Evolutionary conservation across 1,139 yeast genomes (phyloP), one percentile per base, ranked within the genome.

Genomic region (Protomyces lactucae-debilis): DNA sequence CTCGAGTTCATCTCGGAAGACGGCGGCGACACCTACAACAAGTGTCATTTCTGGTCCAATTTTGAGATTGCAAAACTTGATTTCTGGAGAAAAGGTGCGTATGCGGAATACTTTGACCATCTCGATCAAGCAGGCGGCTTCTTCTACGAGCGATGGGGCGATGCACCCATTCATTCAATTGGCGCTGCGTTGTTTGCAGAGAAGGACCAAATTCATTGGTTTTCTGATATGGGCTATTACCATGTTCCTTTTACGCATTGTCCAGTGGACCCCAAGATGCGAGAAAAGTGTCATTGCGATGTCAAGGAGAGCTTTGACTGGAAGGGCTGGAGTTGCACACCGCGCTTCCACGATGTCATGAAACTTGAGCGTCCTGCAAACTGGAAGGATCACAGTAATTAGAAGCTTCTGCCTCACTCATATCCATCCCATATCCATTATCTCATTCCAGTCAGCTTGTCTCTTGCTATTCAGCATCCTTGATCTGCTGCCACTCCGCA

Each of bases 61-160:
- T 91, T 91, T 72, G 97, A 91, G 75, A 81, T 91, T 70, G 97
- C 86, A 0, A 83, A 84, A 67, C 79, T 91, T 71, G 86, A 86
- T 69, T 86, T 91, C 73, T 89, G 89, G 86, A 77, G 96, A 71
- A 76, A 83, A 10, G 79, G 82, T 53, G 85, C 85, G 1, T 91
- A 91, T 75, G 75, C 79, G 16, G 81, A 80, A 53, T 91, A 85
- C 75, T 91, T 91, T 71, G 83, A 88, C 21, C 76, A 80, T 70
- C 79, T 91, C 70, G 97, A 91, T 74, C 72, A 79, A 67, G 80
- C 86, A 0, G 97, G 97, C 48, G 95, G 95, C 2, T 91, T 91
- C 77, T 91, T 88, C 77, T 91, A 91, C 75, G 97, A 91, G 75
- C 80, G 97, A 73, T 91, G 97, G 97, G 97, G 97, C 39, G 97